Evolutionary conservation across 1,284 basidiomycete species (phyloP).

Genomic region (Phellinidium pouzarii): DNA sequence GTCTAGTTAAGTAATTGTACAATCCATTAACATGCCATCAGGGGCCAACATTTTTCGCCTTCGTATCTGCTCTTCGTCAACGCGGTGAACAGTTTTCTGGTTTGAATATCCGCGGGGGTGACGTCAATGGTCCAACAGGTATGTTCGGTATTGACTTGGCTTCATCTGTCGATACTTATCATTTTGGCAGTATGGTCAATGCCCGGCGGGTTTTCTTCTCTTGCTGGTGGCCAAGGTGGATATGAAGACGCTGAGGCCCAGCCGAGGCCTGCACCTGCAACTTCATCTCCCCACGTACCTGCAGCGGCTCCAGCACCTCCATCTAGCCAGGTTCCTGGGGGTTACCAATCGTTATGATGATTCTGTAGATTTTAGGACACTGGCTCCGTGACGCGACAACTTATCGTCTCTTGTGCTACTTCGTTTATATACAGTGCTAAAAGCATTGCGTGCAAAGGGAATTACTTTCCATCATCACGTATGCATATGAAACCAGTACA

Average conservation of each 20-base stretch:
- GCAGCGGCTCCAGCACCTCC: not conserved
- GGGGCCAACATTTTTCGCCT: slow-evolving; percentile 55
- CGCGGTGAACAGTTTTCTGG: slow-evolving; percentile 56
- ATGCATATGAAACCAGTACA: slow-evolving; percentile 37
- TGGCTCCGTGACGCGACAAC: too few relatives aligned
- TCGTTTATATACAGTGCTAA: not conserved
- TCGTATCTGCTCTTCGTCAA: slow-evolving; percentile 49
- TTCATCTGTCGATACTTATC: not conserved
- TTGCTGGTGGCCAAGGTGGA: slow-evolving; percentile 44
- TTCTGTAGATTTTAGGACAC: too few relatives aligned
- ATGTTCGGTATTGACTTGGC: slow-evolving; percentile 11
- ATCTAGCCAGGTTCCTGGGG: slow-evolving; percentile 13
- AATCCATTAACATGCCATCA: slow-evolving; percentile 17
- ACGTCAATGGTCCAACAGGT: slow-evolving; percentile 62
- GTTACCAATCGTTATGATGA: slow-evolving; percentile 10
- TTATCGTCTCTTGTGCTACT: not conserved
- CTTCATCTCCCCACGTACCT: not conserved
- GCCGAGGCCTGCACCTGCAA: slow-evolving; percentile 15
- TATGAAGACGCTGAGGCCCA: slow-evolving; percentile 48
- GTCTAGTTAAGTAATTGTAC: not conserved
- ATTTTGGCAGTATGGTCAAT: slow-evolving; percentile 69
- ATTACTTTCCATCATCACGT: slow-evolving; percentile 29
- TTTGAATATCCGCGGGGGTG: slow-evolving; percentile 45
- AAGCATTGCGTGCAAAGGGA: not conserved
- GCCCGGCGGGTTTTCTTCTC: slow-evolving; percentile 67